These are phyloP conservation scores for Cyclotella baltica DNA, from an alignment of 108 stramenopile species.

Conservation along the genomic window DNA sequence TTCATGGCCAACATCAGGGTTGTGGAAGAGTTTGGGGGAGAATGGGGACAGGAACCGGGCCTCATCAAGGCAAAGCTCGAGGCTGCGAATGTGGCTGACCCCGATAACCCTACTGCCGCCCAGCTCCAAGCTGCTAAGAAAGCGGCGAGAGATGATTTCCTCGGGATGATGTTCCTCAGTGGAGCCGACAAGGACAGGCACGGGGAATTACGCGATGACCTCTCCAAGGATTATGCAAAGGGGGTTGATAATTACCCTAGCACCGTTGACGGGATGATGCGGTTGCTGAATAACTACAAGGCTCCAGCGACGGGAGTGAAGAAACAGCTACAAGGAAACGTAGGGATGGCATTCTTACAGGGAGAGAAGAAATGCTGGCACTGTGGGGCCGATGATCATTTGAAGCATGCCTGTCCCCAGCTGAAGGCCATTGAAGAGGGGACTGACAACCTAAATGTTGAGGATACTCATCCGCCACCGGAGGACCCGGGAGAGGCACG, in stretches of 20 bases:
- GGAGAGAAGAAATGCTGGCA: constrained; percentile 5
- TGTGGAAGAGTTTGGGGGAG: no score
- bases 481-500: background rate
- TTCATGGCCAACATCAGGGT: no score
- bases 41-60: no score
- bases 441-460: background rate
- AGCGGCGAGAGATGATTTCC: background rate
- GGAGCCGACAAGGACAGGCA: no score
- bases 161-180: no score
- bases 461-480: no score
- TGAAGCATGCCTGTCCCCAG: background rate
- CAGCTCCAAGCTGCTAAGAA: background rate
- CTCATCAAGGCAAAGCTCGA: background rate
- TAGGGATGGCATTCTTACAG: constrained; percentile 32
- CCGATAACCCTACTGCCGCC: background rate
- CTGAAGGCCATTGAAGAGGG: background rate
- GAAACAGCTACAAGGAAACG: no score
- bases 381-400: background rate
- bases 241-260: background rate
- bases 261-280: background rate
- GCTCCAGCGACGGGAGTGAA: no score
- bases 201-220: no score
- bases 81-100: background rate
- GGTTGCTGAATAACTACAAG: background rate
- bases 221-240: no score